Evolutionary conservation across 192 early-diverging fungal species (phyloP), one percentile per base, ranked within the genome.

Genomic region (Coemansia sp.): DNA sequence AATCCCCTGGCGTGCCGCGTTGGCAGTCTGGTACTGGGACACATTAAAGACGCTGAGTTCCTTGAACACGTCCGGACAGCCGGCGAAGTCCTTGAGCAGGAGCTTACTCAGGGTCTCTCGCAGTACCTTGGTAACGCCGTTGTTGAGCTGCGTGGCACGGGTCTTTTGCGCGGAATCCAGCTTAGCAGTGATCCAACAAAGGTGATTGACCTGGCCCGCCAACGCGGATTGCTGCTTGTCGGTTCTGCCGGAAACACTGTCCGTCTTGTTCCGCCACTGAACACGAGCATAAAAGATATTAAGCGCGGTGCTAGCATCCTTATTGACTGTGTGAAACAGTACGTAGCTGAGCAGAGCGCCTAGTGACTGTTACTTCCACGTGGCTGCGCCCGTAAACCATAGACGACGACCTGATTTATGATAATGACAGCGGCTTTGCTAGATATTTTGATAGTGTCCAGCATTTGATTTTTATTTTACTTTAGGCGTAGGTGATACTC

Each of bases 211-310:
- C 50, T 92, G 51, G 89, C 90, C 46, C 87, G 91, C 56, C 91
- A 95, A 50, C 84, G 85, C 31, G 97, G 97, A 29, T 71, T 99
- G 64, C 82, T 99, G 66, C 85, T 97, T 29, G 91, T 97, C 31
- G 88, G 88, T 2, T 93, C 95, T 19, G 90, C 87, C 5, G 86
- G 86, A 66, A 94, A 99, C 71, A 95, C 93, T 2, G 75, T 99
- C n/a, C 91, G 97, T 32, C 77, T 99, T 58, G 87, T 97, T 6
- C 97, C 97, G 46, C 89, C 97, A 17, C 83, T 99, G 67, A 92
- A 91, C 61, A 84, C 93, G 20, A 84, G 85, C 27, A 78, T 91
- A 60, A 86, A 86, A 30, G 92, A 97, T 56, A 86, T 93, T 56
- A 85, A 93, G 63, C 71, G 87, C 59, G 94, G 90, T 10, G 76